Evolutionary conservation across 169 alveolate species (phyloP).

Genomic region (Cryptosporidium sp.): DNA sequence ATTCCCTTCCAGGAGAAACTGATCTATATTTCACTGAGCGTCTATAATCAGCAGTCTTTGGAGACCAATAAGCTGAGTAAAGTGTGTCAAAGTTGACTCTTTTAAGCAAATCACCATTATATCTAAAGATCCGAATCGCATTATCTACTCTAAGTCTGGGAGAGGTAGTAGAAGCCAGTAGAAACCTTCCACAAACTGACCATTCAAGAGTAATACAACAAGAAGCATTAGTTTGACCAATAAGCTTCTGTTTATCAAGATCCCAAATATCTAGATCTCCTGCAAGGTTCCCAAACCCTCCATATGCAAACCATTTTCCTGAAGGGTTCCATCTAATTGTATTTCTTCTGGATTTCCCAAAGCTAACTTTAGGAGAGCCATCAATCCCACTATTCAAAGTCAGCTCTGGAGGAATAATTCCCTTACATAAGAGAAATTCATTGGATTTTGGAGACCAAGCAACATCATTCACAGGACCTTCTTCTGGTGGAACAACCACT

Average conservation of each 20-base stretch:
- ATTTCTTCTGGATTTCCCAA: constrained; percentile 68
- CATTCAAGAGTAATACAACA: constrained; percentile 74
- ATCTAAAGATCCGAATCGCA: constrained; percentile 59
- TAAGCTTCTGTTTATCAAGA: constrained; percentile 54
- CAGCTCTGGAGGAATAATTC: constrained; percentile 78
- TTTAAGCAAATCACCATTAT: constrained; percentile 56
- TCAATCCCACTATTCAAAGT: constrained; percentile 61
- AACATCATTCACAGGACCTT: constrained; percentile 79
- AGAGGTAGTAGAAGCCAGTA: constrained; percentile 61
- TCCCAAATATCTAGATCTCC: constrained; percentile 78
- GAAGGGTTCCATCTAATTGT: constrained; percentile 80
- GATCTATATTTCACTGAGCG: constrained; percentile 39
- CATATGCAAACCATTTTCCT: constrained; percentile 80
- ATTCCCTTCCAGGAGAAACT: constrained; percentile 76
- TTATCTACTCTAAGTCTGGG: constrained; percentile 73
- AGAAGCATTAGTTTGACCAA: constrained; percentile 72
- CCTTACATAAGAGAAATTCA: constrained; percentile 81
- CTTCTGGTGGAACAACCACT: constrained; percentile 68
- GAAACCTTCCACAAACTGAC: constrained; percentile 62
- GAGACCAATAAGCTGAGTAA: constrained; percentile 69
- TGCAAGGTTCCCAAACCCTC: constrained; percentile 81
- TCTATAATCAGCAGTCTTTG: constrained; percentile 4
- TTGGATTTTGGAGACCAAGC: constrained; percentile 81
- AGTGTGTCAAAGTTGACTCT: constrained; percentile 64
- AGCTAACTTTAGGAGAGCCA: constrained; percentile 39